These are phyloP conservation scores for Cephalotrichum gorgonifer DNA, from an alignment of 2,329 filamentous ascomycete genomes.

Conservation along the genomic window DNA sequence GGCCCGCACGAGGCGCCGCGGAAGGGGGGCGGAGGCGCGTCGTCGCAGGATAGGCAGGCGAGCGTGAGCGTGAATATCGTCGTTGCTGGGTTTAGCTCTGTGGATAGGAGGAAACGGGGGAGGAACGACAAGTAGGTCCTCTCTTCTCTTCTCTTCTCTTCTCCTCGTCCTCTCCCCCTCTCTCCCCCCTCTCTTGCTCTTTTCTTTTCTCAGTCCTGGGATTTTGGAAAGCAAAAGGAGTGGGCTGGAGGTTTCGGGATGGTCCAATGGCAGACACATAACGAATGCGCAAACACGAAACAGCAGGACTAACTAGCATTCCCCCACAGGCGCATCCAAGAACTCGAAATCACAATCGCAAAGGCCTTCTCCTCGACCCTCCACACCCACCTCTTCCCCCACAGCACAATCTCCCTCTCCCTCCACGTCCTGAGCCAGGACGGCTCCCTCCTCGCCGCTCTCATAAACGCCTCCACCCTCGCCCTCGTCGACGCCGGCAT, in stretches of 20 bases:
- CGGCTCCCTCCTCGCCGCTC: slow-evolving; percentile 78
- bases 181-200: slow-evolving; percentile 8
- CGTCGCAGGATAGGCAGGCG: slow-evolving; percentile 27
- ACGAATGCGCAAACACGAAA: not conserved
- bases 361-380: slow-evolving; percentile 68
- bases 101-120: slow-evolving; percentile 69
- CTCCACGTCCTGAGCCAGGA: slow-evolving; percentile 86
- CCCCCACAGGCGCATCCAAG: slow-evolving; percentile 56
- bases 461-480: slow-evolving; percentile 83
- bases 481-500: slow-evolving; percentile 91
- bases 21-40: slow-evolving; percentile 11
- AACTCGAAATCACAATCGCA: slow-evolving; percentile 70
- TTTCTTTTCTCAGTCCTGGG: not conserved
- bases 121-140: slow-evolving; percentile 64
- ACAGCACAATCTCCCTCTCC: slow-evolving; percentile 72
- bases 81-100: slow-evolving; percentile 77
- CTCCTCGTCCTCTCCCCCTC: not conserved
- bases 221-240: too few relatives aligned
- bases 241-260: not conserved
- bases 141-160: not conserved
- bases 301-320: not conserved
- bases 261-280: not conserved
- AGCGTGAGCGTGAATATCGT: slow-evolving; percentile 73
- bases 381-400: slow-evolving; percentile 81
- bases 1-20: slow-evolving; percentile 60